Evolutionary conservation across 768 basidiomycete genomes (phyloP), one percentile per base, ranked within the genome.

Genomic region (Chalciporus chontae): DNA sequence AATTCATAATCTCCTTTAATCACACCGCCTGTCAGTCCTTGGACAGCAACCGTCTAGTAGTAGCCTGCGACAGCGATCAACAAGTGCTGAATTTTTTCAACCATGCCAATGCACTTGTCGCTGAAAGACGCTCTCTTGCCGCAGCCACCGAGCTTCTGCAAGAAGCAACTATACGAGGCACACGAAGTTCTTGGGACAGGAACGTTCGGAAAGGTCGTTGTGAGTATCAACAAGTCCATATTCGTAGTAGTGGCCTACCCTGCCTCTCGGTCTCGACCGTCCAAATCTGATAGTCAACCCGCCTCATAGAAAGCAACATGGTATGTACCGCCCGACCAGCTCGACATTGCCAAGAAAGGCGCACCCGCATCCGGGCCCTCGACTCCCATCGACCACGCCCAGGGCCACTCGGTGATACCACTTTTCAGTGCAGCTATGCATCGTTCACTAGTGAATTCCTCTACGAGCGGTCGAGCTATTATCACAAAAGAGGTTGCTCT

Each of bases 181-280:
- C 81, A 87, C 51, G 77, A 85, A 24, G 74, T 83, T 4, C 73
- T 94, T 4, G 94, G 94, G 5, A 77, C 77, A 13, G 94, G 94
- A 3, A 84, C 91, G 0, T 96, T 95, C 69, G 94, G 94, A 21
- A 90, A 91, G 65, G 95, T 97, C 42, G 77, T 92, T 67, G 87
- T 90, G 60, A 71, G 73, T 71, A 31, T 18, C 5, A 36, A 17
- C 27, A 11, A 8, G 8, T 31, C 19, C 34, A 19, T 32, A 23
- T 29, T 11, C 8, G 43, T 17, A 4, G 43, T 17, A 4, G 18
- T 1, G 18, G 11, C 0, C 9, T 27, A n/a, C n/a, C 13, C 14
- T 34, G 17, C 18, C 38, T 27, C 38, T 43, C 29, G 46, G 54
- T 45, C 34, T 6, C 32, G 39, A 43, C 46, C 32, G 36, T 49